These are phyloP conservation scores for Claviceps sp. DNA, from an alignment of 2,329 filamentous ascomycete genomes.

Conservation along the genomic window DNA sequence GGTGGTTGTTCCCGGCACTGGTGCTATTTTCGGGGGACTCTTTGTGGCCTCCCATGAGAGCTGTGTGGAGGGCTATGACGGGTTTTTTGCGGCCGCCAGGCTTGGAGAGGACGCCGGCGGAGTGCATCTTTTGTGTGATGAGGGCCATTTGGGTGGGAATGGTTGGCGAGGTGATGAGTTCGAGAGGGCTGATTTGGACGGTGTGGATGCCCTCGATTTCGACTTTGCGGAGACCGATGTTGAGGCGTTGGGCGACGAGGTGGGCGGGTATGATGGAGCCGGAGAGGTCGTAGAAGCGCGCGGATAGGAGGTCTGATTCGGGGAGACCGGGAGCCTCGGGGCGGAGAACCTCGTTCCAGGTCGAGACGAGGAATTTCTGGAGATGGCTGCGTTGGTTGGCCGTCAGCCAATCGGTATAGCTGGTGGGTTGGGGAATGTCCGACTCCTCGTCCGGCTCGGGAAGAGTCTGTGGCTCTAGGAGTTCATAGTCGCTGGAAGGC, in stretches of 20 bases:
- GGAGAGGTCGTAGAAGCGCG: conserved; percentile 38
- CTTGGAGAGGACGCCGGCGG: conserved; percentile 8
- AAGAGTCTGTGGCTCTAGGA: conserved; percentile 28
- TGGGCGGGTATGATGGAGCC: conserved; percentile 35
- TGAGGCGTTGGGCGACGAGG: conserved; percentile 31
- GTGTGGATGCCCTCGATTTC: conserved; percentile 23
- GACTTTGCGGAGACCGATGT: conserved; percentile 25
- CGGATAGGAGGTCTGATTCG: conserved; percentile 27
- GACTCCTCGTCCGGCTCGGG: conserved; percentile 16
- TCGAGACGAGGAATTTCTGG: conserved; percentile 26
- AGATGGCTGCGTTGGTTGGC: conserved; percentile 27
- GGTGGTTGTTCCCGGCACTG: not conserved
- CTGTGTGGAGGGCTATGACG: not conserved
- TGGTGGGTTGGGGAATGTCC: conserved; percentile 6
- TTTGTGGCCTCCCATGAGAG: not conserved
- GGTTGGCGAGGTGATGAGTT: conserved; percentile 36
- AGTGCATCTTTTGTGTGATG: conserved; percentile 16
- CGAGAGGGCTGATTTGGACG: conserved; percentile 30
- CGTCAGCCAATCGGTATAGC: conserved; percentile 17
- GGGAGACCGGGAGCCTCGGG: conserved; percentile 25
- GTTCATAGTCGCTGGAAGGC: conserved; percentile 24
- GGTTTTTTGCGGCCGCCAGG: conserved; percentile 9
- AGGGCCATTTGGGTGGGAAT: conserved; percentile 36
- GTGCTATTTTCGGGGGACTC: not conserved
- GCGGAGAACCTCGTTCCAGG: conserved; percentile 32